Evolutionary conservation across 2,329 filamentous ascomycete genomes (phyloP), one percentile per base, ranked within the genome.

Genomic region (Aspergillus novoparasiticus): DNA sequence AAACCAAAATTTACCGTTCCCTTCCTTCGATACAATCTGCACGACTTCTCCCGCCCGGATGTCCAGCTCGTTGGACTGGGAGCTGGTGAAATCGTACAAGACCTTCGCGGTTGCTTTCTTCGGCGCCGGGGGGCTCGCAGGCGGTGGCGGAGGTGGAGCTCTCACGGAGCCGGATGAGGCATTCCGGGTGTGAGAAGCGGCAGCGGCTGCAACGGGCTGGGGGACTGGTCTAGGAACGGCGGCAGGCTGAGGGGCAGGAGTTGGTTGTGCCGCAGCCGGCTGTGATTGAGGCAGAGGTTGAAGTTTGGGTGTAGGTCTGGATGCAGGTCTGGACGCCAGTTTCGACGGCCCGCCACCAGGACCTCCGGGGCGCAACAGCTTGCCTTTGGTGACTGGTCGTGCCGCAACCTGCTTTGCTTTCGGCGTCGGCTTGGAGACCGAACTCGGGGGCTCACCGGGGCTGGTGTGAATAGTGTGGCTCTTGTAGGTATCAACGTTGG

Each of bases 1-100:
- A 21, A 36, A n/a, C 19, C 21, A 23, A 36, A 39, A 53, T 89
- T 78, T 87, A 97, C 94, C 95, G 76, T 98, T 98, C 77, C 86
- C 89, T 79, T 97, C 94, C 79, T 97, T 97, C 74, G 95, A 90
- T n/a, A 96, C 86, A 73, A 99, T 89, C 76, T 96, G 88, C 59
- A 99, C 86, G 56, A 97, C 79, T 66, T 98, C 91, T 57, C 91
- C 93, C 57, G 91, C 89, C 62, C 78, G 86, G 67, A 99, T 87
- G 19, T 90, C 89, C 58, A 99, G 84, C 79, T 98, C 94, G 69
- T 96, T 97, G 62, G 90, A 87, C 66, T 87, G 92, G 69, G 94
- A 90, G 19, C 93, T 93, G 60, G 84, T 86, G 76, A 98, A 99
- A 72, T 97, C 94, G 77, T 98, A 99, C 54, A 98, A 79, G 5